Conservation (phyloP, 306 rosid genomes). For the Purshia tridentata region DNA sequence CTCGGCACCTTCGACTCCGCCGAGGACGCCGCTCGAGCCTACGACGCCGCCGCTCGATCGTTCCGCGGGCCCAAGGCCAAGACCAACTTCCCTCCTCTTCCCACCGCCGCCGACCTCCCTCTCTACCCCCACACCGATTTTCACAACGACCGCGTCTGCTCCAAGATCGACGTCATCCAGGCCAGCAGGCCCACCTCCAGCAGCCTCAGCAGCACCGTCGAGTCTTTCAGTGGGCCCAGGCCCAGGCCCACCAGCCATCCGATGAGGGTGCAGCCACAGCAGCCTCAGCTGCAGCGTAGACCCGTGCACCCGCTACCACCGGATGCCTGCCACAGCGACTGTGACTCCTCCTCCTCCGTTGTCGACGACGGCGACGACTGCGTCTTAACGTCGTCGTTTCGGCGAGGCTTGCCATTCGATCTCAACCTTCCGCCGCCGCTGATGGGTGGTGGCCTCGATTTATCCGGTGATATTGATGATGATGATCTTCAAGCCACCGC, state of each 20-base stretch:
- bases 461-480: conserved; percentile 30
- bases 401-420: conserved; percentile 62
- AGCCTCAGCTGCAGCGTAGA: conserved; percentile 19
- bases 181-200: conserved; percentile 71
- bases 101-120: conserved; percentile 26
- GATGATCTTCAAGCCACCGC: conserved; percentile 59
- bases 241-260: not conserved
- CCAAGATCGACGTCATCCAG: conserved; percentile 41
- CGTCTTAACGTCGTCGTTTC: conserved; percentile 54
- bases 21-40: conserved; percentile 80
- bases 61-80: conserved; percentile 82
- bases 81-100: conserved; percentile 55
- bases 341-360: conserved; percentile 87
- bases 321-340: conserved; percentile 82
- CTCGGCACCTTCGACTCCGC: conserved; percentile 86
- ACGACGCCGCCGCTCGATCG: conserved; percentile 73
- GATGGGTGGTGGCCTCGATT: conserved; percentile 28
- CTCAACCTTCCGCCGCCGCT: conserved; percentile 70
- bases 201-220: conserved; percentile 90
- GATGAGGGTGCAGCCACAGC: not conserved
- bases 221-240: conserved; percentile 80
- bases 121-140: conserved; percentile 24
- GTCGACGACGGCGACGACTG: conserved; percentile 65
- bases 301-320: conserved; percentile 36
- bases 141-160: conserved; percentile 32